phyloP scores from a whole-genome alignment of 352 stramenopile genomes.

The Globisporangium lucens region DNA sequence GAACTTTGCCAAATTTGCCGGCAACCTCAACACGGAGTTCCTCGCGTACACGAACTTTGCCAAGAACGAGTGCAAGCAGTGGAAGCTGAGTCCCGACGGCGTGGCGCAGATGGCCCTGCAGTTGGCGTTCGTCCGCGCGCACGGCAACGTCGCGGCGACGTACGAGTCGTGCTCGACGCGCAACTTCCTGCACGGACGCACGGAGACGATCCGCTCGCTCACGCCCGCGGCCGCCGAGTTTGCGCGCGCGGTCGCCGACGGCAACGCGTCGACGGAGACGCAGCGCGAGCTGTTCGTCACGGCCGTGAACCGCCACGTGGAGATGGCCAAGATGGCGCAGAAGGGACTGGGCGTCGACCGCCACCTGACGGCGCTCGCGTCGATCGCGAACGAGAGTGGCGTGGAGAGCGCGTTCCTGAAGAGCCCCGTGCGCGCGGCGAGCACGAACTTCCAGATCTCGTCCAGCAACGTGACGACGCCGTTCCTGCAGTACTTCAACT shows the following conservation, averaged over 20 bases:
- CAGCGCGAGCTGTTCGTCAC: slow-evolving; percentile 67
- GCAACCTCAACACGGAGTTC: slow-evolving; percentile 74
- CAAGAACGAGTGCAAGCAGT: slow-evolving; percentile 90
- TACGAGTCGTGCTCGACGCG: slow-evolving; percentile 94
- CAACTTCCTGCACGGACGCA: slow-evolving; percentile 88
- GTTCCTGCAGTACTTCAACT: slow-evolving; percentile 89
- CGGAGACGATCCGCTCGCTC: slow-evolving; percentile 89
- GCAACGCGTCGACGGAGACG: slow-evolving; percentile 29
- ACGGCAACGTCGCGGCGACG: slow-evolving; percentile 73
- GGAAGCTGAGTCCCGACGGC: slow-evolving; percentile 89
- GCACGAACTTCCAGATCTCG: slow-evolving; percentile 87
- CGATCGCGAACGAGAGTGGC: slow-evolving; percentile 57
- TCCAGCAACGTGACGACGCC: slow-evolving; percentile 90
- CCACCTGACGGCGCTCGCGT: slow-evolving; percentile 80
- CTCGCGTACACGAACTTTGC: slow-evolving; percentile 86
- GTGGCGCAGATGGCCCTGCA: slow-evolving; percentile 91
- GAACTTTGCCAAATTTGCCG: slow-evolving; percentile 61
- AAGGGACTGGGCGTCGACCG: slow-evolving; percentile 85
- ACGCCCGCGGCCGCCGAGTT: slow-evolving; percentile 74
- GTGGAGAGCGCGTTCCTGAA: slow-evolving; percentile 76
- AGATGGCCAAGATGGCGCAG: slow-evolving; percentile 88
- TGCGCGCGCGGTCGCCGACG: slow-evolving; percentile 50
- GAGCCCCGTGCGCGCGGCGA: slow-evolving; percentile 72
- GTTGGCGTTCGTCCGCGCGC: slow-evolving; percentile 80
- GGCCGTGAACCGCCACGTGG: slow-evolving; percentile 82